Percentiles rank a stretch among this genome's conserved stretches.
These are phyloP conservation scores for Thalassiosira hispida DNA, from an alignment of 352 stramenopile species.

Conservation along the genomic window DNA sequence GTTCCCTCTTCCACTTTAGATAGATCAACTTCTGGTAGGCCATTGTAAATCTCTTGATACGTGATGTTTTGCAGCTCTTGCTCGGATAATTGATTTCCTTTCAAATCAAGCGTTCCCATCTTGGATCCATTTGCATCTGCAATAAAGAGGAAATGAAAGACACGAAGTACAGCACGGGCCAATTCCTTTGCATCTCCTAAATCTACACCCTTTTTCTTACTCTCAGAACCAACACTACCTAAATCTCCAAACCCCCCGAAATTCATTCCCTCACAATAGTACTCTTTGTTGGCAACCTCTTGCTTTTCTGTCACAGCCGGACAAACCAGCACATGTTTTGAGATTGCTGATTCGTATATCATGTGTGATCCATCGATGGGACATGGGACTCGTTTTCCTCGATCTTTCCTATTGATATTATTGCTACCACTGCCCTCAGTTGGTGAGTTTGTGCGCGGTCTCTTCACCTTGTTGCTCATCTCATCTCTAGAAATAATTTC, in stretches of 20 bases:
- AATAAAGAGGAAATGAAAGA: conserved; percentile 67
- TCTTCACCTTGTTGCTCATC: conserved; percentile 13
- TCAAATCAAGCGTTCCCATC: neutral
- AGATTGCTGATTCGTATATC: conserved; percentile 69
- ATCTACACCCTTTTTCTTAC: neutral
- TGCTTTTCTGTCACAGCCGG: conserved; percentile 59
- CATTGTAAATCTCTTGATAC: conserved; percentile 68
- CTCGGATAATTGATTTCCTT: conserved; percentile 15
- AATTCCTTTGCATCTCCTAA: conserved; percentile 53
- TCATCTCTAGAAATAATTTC: neutral
- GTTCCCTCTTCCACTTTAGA: conserved; percentile 54
- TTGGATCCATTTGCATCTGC: conserved; percentile 1
- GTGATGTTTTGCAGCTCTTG: conserved; percentile 47
- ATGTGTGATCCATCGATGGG: conserved; percentile 76
- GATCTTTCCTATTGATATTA: conserved; percentile 22
- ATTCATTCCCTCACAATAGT: conserved; percentile 73
- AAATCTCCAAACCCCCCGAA: conserved; percentile 65
- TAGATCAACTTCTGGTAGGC: conserved; percentile 63
- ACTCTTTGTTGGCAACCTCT: conserved; percentile 42
- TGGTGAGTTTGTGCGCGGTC: neutral
- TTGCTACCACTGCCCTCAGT: conserved; percentile 3
- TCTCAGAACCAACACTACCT: neutral
- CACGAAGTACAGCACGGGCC: conserved; percentile 57
- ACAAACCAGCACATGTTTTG: conserved; percentile 73
- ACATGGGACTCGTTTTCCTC: conserved; percentile 55